Conservation (phyloP, 2,329 filamentous ascomycete species). For the Cladosporium phlei region DNA sequence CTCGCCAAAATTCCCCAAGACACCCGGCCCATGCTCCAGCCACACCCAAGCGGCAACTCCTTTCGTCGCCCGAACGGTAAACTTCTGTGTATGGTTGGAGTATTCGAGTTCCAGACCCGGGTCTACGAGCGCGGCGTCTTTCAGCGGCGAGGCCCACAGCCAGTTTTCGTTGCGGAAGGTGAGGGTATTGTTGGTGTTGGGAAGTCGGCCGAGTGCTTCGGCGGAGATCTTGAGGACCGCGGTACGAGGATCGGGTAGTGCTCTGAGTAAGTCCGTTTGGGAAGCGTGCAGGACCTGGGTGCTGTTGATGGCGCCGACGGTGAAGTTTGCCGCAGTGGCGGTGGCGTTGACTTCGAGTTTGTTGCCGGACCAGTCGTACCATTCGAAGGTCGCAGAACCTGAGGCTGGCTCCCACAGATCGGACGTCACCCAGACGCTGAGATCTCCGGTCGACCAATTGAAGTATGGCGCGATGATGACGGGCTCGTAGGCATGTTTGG, state of each 20-base stretch:
- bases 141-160: constrained; percentile 46
- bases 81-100: constrained; percentile 31
- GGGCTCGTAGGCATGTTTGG: constrained; percentile 53
- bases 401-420: constrained; percentile 51
- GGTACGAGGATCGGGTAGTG: constrained; percentile 35
- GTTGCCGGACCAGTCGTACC: constrained; percentile 49
- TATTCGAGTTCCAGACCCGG: constrained; percentile 43
- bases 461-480: constrained; percentile 58
- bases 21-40: constrained; percentile 49
- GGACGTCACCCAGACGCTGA: constrained; percentile 53
- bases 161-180: constrained; percentile 49
- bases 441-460: constrained; percentile 46
- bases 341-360: constrained; percentile 37
- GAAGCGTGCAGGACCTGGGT: constrained; percentile 44
- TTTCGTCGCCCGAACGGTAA: constrained; percentile 44
- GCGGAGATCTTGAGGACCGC: constrained; percentile 44
- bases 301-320: constrained; percentile 49
- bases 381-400: constrained; percentile 47
- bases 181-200: constrained; percentile 39
- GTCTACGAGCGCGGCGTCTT: constrained; percentile 45
- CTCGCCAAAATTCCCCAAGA: constrained; percentile 48
- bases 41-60: constrained; percentile 53
- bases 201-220: constrained; percentile 41
- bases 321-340: constrained; percentile 34
- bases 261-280: constrained; percentile 24